Conservation (phyloP, 306 rosid species). For the Malus fusca region DNA sequence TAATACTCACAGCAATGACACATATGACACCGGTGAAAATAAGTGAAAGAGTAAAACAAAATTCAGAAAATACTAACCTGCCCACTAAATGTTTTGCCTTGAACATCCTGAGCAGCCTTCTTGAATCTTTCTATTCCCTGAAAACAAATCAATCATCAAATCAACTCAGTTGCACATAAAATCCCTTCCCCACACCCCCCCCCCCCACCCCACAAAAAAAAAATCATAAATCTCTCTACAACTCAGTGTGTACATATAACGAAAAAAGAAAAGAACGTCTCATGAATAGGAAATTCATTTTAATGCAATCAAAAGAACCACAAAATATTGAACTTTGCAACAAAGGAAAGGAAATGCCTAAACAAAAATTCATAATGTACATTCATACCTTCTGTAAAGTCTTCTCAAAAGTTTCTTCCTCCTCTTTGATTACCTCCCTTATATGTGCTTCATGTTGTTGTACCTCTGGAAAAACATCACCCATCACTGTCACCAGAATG, state of each 20-base stretch:
- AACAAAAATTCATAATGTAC: not conserved
- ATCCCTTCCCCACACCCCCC: not conserved
- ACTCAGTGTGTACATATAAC: not conserved
- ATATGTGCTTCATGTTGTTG: slow-evolving; percentile 59
- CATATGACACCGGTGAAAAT: not conserved
- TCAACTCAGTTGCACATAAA: not conserved
- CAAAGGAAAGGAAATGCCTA: not conserved
- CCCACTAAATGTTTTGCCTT: slow-evolving; percentile 78
- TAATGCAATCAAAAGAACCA: not conserved
- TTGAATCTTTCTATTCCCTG: slow-evolving; percentile 95
- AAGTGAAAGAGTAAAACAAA: not conserved
- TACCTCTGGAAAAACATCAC: slow-evolving; percentile 80
- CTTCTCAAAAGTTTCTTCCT: slow-evolving; percentile 93
- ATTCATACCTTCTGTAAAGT: slow-evolving; percentile 74
- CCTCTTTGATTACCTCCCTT: slow-evolving; percentile 67
- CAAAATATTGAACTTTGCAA: not conserved
- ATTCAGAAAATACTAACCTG: slow-evolving; percentile 55
- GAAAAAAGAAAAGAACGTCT: too few species aligned
- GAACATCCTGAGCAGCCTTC: slow-evolving; percentile 74
- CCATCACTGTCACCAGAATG: slow-evolving; percentile 55
- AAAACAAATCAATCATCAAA: slow-evolving; percentile 9
- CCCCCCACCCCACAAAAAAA: too few species aligned
- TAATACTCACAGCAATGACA: not conserved
- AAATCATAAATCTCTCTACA: not conserved
- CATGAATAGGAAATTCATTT: not conserved